Conservation (phyloP, 257 asterid genomes). For the Gardenia jasminoides region DNA sequence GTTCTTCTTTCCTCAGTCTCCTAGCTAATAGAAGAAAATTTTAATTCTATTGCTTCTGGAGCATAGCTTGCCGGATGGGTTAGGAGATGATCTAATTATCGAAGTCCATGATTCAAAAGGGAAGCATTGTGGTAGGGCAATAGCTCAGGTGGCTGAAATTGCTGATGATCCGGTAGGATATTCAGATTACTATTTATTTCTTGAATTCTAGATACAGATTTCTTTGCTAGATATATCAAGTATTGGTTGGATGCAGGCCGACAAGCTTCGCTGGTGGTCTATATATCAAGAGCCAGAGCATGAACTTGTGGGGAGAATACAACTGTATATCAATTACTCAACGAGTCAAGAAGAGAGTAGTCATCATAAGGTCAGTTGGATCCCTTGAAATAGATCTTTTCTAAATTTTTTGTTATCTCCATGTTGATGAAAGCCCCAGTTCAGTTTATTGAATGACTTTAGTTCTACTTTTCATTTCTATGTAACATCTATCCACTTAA, state of each 20-base stretch:
- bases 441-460: neutral
- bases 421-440: no score
- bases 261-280: conserved; percentile 78
- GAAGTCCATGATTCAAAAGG: conserved; percentile 86
- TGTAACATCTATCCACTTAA: neutral
- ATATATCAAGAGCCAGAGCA: conserved; percentile 87
- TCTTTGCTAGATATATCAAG: conserved; percentile 7
- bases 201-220: conserved; percentile 7
- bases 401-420: neutral
- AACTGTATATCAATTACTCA: conserved; percentile 64
- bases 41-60: conserved; percentile 15
- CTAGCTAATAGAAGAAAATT: conserved; percentile 8
- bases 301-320: conserved; percentile 87
- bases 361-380: conserved; percentile 53
- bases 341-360: conserved; percentile 65
- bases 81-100: conserved; percentile 78
- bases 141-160: conserved; percentile 86
- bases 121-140: conserved; percentile 65
- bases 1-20: conserved; percentile 11
- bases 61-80: conserved; percentile 85
- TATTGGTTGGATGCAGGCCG: conserved; percentile 55
- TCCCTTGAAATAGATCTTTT: neutral
- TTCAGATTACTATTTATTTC: conserved; percentile 12
- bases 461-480: neutral
- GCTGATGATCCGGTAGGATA: conserved; percentile 79